Conservation (phyloP, 345 rosid species). For the Bruguiera parviflora region DNA sequence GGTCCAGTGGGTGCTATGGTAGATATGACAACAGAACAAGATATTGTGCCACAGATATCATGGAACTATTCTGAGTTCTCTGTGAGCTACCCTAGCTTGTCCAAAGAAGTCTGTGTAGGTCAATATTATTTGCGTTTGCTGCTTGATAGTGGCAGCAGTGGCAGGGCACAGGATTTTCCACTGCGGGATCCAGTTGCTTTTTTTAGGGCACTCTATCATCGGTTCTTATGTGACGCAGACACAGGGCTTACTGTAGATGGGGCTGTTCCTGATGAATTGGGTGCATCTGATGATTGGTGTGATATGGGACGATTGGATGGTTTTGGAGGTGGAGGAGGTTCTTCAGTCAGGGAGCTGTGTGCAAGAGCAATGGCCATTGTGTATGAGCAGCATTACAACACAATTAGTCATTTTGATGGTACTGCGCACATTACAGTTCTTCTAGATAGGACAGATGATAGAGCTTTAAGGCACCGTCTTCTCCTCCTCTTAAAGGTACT, state of each 20-base stretch:
- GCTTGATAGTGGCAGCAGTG: conserved; percentile 88
- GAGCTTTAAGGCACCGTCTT: conserved; percentile 96
- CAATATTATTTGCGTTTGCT: conserved; percentile 95
- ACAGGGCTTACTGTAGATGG: conserved; percentile 94
- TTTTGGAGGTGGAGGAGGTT: conserved; percentile 98
- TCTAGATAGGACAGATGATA: conserved; percentile 91
- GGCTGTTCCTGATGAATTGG: conserved; percentile 91
- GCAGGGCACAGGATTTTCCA: conserved; percentile 96
- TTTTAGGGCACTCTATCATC: conserved; percentile 96
- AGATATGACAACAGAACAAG: conserved; percentile 60
- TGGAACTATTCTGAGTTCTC: conserved; percentile 98
- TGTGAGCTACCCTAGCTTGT: conserved; percentile 85
- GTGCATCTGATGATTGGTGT: conserved; percentile 99
- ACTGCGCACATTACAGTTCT: conserved; percentile 91
- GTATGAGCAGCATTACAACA: conserved; percentile 84
- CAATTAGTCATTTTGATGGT: conserved; percentile 94
- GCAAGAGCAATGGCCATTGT: conserved; percentile 99
- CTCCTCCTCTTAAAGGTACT: conserved; percentile 88
- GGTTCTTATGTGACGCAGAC: conserved; percentile 97
- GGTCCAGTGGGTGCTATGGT: conserved; percentile 64
- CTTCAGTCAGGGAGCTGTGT: conserved; percentile 98
- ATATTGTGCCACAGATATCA: conserved; percentile 76
- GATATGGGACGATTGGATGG: conserved; percentile 97
- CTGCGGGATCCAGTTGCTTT: conserved; percentile 95
- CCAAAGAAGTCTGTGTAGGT: conserved; percentile 99